Base-by-base conservation (phyloP, 2,329 filamentous ascomycete genomes). In the Claviceps paspali region DNA sequence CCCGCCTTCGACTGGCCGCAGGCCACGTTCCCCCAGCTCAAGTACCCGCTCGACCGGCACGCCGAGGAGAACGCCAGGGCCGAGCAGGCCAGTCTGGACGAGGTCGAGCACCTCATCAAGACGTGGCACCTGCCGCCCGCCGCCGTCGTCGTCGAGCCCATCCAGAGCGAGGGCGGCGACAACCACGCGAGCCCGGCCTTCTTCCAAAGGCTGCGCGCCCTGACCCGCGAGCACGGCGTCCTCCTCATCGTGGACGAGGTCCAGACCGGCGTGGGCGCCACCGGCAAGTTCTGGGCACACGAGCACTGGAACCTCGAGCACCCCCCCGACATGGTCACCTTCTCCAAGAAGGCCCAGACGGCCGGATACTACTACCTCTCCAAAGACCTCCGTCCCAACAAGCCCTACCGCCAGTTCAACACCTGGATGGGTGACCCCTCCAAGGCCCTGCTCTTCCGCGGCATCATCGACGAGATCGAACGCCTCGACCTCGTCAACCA, bases 381-480 rank as follows among this genome's bases (percentile, higher is more conserved):
- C 68, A 71, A 75, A 8, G 76, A 74, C 29, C 70, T 94, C 48
- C 71, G 82, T 10, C 86, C 86, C 44, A 93, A 93, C 68, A 87
- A 87, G 70, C 82, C 87, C 5, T 94, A 93, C 68, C 79, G 86
- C 43, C 86, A 94, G 63, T 94, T 94, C 71, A 94, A 94, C 70
- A 94, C 85, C 34, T 94, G 86, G 86, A 92, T 94, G 80, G 86
- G 86, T 51, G 86, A 94, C 63, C 86, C 86, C 12, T 79, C 81
- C 11, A 78, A 84, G 42, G 84, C 82, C 12, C 65, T 94, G 42
- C 70, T 94, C 47, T 93, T 92, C 78, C 76, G 82, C 45, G 80
- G 76, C 52, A 93, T 94, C 62, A 73, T 88, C 53, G 62, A 82
- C 41, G 85, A 94, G 64, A 78, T 93, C 39, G 66, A 85, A 59